Base-by-base conservation (phyloP, 1,139 yeast species). In the Pneumocystis jirovecii region DNA sequence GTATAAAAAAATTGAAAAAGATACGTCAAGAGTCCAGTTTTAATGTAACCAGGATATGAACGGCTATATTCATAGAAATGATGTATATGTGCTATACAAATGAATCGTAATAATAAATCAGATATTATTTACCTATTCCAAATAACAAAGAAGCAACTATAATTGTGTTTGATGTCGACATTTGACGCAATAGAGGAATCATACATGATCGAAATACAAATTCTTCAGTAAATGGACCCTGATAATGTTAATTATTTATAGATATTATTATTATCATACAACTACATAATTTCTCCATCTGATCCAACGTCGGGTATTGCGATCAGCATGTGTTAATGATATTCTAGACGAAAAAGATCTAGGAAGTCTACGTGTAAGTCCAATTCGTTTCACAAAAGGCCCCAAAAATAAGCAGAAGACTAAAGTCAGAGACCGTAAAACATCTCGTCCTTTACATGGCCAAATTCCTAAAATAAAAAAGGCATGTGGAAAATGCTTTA, bases 221-320 rank as follows among this genome's bases (percentile, higher is more conserved):
- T 73, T 93, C 99, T 73, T 93, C 99, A 0, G 96, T 86, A 0
- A 88, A 66, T 0, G 98, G 98, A 0, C 96, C 97, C 80, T 0
- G 89, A 40, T 15, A 34, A 65, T 21, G 25, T 31, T 37, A 60
- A 25, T 61, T 25, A n/a, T 60, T 56, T 37, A 39, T n/a, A 60
- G 21, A 15, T 5, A 44, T 59, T 50, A 39, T 67, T 65, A 65
- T 65, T 60, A 21, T 66, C 70, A 65, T 68, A 65, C 63, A 66
- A 68, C 64, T 15, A 69, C 61, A 61, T 67, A 69, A 61, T 69
- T 67, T 34, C 71, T 60, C 56, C 65, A 17, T 34, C 66, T 63
- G 44, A 8, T 37, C 61, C 61, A 66, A 17, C 72, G 71, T 21
- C 12, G 7, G 25, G 10, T 29, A 5, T 7, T 50, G 7, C n/a